Base-by-base conservation (phyloP, 495 filamentous ascomycete genomes). In the Penicillium atrosanguineum region DNA sequence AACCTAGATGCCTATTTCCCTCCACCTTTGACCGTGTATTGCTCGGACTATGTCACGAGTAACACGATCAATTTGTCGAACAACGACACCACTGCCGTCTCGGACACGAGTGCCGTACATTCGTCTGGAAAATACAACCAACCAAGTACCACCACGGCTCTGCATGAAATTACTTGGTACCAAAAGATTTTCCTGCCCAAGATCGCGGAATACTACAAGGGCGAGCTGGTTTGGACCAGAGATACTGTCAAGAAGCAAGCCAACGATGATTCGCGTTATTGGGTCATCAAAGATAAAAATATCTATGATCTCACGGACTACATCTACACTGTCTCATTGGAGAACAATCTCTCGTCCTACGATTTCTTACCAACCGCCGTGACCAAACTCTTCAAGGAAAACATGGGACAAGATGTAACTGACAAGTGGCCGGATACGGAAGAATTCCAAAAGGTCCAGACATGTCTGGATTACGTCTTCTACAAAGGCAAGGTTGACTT, bases 231-330 rank as follows among this genome's bases (percentile, higher is more conserved):
- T 6, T 80, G 94, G 61, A 73, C 79, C n/a, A 75, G 68, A 18
- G 70, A 83, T 20, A 69, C 61, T 2, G 61, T 82, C 23, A 40
- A 62, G 21, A 67, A 73, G 11, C 76, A 81, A 65, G 92, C 91
- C n/a, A 62, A 82, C 36, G 76, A 85, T 44, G 65, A 84, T 28
- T 78, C 83, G 50, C 89, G 88, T 36, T 77, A 80, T 54, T 97
- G 95, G 90, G 85, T 88, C 53, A 87, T 90, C 52, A 77, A 93
- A 45, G 73, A 89, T 44, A 74, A 80, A 38, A 83, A 77, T 23
- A 75, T 97, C 20, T 97, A 92, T 62, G 95, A 98, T 64, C 69
- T 98, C 39, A 95, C 89, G 1, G 82, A 97, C 64, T 98, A 98
- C 71, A 90, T 90, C 69, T 73, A 89, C 49, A 95, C 92, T 7